phyloP scores from a whole-genome alignment of 1,284 basidiomycete genomes.

The Calocybe gambosa region DNA sequence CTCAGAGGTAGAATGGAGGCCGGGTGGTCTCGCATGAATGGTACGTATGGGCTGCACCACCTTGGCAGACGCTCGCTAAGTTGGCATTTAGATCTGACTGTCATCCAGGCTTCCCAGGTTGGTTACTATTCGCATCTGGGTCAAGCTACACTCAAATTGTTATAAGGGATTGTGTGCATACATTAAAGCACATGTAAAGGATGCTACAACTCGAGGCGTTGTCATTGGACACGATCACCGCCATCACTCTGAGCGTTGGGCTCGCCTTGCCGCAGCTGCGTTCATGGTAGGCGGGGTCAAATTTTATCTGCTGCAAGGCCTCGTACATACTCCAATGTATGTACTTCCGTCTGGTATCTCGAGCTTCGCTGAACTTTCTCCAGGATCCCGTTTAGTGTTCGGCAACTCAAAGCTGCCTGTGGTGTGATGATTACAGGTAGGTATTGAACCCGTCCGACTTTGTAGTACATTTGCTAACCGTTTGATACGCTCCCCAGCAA shows the following conservation, averaged over 20 bases:
- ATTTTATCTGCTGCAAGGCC: slow-evolving; percentile 61
- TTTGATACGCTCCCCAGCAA: slow-evolving; percentile 39
- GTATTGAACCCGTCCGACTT: slow-evolving; percentile 10
- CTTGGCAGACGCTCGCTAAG: not conserved
- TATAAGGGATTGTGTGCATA: slow-evolving; percentile 71
- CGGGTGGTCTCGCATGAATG: slow-evolving; percentile 82
- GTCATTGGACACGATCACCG: slow-evolving; percentile 82
- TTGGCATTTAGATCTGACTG: slow-evolving; percentile 53
- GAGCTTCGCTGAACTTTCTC: not conserved
- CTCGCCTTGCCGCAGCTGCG: slow-evolving; percentile 61
- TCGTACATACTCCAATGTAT: slow-evolving; percentile 80
- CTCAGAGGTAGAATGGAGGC: slow-evolving; percentile 80
- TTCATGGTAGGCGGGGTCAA: slow-evolving; percentile 62
- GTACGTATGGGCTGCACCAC: slow-evolving; percentile 19
- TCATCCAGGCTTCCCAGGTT: slow-evolving; percentile 80
- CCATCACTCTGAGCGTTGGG: slow-evolving; percentile 73
- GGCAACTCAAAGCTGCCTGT: slow-evolving; percentile 59
- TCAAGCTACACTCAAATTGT: not conserved
- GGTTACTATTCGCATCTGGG: not conserved
- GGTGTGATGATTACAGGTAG: slow-evolving; percentile 85
- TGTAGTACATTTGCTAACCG: slow-evolving; percentile 4
- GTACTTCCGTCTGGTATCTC: slow-evolving; percentile 8
- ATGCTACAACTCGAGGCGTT: slow-evolving; percentile 56
- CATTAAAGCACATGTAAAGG: slow-evolving; percentile 43
- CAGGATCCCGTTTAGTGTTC: slow-evolving; percentile 76